Percentiles rank a stretch among this genome's conserved stretches.
phyloP scores from a whole-genome alignment of 2,329 filamentous ascomycete genomes.

The Aquanectria penicillioides region DNA sequence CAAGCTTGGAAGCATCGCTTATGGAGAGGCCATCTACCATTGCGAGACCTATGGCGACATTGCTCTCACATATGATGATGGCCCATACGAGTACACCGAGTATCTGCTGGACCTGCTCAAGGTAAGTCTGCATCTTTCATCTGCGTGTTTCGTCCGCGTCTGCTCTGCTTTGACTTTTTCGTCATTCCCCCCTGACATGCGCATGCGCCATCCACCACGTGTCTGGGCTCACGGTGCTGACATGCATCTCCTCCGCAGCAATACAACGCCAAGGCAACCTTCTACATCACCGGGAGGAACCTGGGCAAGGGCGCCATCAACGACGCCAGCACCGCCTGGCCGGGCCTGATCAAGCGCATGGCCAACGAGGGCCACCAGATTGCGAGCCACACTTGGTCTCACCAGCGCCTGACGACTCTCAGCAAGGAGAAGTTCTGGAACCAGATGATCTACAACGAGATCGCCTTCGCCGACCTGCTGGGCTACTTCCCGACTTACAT shows the following conservation, averaged over 20 bases:
- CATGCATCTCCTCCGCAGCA: slow-evolving; percentile 32
- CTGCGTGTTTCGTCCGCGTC: too few relatives aligned
- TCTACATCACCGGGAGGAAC: slow-evolving; percentile 50
- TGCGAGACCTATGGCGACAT: slow-evolving; percentile 49
- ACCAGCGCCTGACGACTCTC: slow-evolving; percentile 53
- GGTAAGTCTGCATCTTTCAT: slow-evolving; percentile 27
- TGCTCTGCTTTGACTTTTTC: too few relatives aligned
- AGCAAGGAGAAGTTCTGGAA: slow-evolving; percentile 45
- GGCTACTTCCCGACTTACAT: slow-evolving; percentile 56
- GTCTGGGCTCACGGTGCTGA: slow-evolving; percentile 6
- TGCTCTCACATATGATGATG: slow-evolving; percentile 59
- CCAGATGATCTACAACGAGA: slow-evolving; percentile 56
- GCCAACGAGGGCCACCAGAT: slow-evolving; percentile 67
- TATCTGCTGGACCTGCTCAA: slow-evolving; percentile 52
- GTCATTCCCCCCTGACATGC: too few relatives aligned
- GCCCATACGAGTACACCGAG: slow-evolving; percentile 54
- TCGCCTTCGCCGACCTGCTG: slow-evolving; percentile 52
- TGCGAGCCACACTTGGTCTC: slow-evolving; percentile 63
- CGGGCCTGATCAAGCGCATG: slow-evolving; percentile 55
- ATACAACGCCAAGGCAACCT: slow-evolving; percentile 51
- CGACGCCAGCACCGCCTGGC: slow-evolving; percentile 48
- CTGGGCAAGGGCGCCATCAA: slow-evolving; percentile 56
- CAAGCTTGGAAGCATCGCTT: slow-evolving; percentile 62
- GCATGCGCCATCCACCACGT: too few relatives aligned
- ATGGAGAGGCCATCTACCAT: slow-evolving; percentile 63